phyloP scores from a whole-genome alignment of 2,329 filamentous ascomycete species.

The Neurospora crassa region DNA sequence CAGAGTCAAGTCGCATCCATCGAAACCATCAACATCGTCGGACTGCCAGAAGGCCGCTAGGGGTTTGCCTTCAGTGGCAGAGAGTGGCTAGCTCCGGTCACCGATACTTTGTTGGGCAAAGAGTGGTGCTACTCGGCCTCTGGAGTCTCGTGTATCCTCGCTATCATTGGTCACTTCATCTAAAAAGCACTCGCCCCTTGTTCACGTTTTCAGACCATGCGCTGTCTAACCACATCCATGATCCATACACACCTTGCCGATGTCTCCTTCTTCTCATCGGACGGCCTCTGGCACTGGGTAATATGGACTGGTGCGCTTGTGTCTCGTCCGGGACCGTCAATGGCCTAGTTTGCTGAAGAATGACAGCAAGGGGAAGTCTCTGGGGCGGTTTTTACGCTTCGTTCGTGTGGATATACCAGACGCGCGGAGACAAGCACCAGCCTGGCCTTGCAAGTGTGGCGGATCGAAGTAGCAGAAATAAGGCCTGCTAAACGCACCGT shows the following conservation, averaged over 20 bases:
- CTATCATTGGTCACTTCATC: slow-evolving; percentile 44
- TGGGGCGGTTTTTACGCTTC: neutral
- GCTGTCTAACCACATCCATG: slow-evolving; percentile 30
- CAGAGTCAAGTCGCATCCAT: neutral
- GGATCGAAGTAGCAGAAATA: neutral
- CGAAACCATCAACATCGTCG: neutral
- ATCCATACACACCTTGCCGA: slow-evolving; percentile 26
- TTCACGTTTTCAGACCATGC: slow-evolving; percentile 39
- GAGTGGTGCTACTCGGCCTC: slow-evolving; percentile 31
- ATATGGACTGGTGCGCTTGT: neutral
- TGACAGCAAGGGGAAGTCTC: neutral
- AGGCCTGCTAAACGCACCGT: neutral
- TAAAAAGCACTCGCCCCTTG: slow-evolving; percentile 36
- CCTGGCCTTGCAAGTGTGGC: neutral
- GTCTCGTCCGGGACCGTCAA: neutral
- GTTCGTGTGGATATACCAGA: neutral
- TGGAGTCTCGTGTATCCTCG: slow-evolving; percentile 17
- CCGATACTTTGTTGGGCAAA: slow-evolving; percentile 41
- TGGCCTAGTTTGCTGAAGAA: neutral
- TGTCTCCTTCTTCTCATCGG: slow-evolving; percentile 14
- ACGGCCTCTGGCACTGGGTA: neutral
- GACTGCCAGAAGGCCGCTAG: neutral
- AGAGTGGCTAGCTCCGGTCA: slow-evolving; percentile 33
- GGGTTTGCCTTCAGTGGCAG: slow-evolving; percentile 7
- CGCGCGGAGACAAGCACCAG: neutral